phyloP scores from a whole-genome alignment of 352 stramenopile species.

The Globisporangium paroecandrum region DNA sequence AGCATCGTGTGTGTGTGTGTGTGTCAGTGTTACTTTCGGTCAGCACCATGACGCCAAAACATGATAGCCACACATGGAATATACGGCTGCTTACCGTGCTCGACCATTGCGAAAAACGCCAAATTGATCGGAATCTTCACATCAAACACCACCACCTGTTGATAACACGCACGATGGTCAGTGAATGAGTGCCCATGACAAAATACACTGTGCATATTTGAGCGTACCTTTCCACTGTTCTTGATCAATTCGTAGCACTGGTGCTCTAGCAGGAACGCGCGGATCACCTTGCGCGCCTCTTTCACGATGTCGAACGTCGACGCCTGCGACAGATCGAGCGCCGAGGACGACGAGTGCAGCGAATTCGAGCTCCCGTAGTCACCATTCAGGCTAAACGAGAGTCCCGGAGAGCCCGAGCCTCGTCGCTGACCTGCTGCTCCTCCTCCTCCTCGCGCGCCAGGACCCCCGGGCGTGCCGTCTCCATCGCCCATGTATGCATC shows the following conservation, averaged over 20 bases:
- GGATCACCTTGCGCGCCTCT: slow-evolving; percentile 80
- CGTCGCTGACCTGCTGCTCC: slow-evolving; percentile 5
- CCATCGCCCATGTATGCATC: slow-evolving; percentile 37
- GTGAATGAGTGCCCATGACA: neutral
- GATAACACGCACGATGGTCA: neutral
- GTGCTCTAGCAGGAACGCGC: slow-evolving; percentile 84
- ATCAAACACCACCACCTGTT: slow-evolving; percentile 95
- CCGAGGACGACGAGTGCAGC: slow-evolving; percentile 27
- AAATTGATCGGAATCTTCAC: slow-evolving; percentile 98
- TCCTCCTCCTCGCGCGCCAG: slow-evolving; percentile 3
- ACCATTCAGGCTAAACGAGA: slow-evolving; percentile 34
- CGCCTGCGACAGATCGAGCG: slow-evolving; percentile 40
- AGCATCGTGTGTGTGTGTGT: neutral
- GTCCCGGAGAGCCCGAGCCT: slow-evolving; percentile 6
- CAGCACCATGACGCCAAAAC: neutral
- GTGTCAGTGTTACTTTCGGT: neutral
- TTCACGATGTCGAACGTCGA: slow-evolving; percentile 66
- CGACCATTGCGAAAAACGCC: slow-evolving; percentile 98
- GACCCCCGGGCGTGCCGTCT: neutral
- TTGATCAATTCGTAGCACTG: slow-evolving; percentile 96
- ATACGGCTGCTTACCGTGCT: slow-evolving; percentile 86
- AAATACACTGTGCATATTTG: neutral
- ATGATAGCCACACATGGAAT: neutral
- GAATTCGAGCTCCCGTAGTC: slow-evolving; percentile 21
- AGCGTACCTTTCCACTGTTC: slow-evolving; percentile 87